These are phyloP conservation scores for Trichoderma asperellum DNA, from an alignment of 2,329 filamentous ascomycete species.

Conservation along the genomic window DNA sequence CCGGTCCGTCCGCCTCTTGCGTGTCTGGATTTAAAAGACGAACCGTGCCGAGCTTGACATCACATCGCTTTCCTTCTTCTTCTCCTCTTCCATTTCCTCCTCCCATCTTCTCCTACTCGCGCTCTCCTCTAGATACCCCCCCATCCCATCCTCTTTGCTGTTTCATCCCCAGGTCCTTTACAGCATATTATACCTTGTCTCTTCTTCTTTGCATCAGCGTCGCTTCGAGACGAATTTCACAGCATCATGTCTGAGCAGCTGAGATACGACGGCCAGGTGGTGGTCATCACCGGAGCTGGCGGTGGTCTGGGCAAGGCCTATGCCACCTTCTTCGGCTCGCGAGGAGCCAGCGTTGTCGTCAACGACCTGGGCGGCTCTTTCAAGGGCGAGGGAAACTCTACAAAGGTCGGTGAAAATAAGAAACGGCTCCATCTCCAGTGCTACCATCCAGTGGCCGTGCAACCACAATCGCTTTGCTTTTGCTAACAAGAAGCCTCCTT, in stretches of 20 bases:
- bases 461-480: neutral
- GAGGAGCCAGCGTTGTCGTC: conserved; percentile 92
- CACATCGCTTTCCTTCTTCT: neutral
- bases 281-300: conserved; percentile 81
- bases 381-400: conserved; percentile 86
- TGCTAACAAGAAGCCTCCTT: conserved; percentile 27
- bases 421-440: neutral
- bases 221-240: conserved; percentile 24
- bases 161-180: neutral
- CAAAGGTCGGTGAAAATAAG: conserved; percentile 64
- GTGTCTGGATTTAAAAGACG: neutral
- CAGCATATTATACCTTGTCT: neutral
- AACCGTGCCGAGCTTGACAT: neutral
- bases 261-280: conserved; percentile 82
- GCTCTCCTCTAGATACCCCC: neutral
- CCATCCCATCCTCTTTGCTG: neutral
- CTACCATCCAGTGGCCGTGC: neutral
- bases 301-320: conserved; percentile 80
- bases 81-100: neutral
- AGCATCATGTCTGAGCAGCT: conserved; percentile 66
- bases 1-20: conserved; percentile 18
- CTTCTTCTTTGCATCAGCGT: neutral
- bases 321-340: conserved; percentile 86
- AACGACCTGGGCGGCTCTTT: conserved; percentile 94
- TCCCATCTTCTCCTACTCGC: neutral